Evolutionary conservation across 345 rosid species (phyloP).

Genomic region (Excoecaria agallocha): DNA sequence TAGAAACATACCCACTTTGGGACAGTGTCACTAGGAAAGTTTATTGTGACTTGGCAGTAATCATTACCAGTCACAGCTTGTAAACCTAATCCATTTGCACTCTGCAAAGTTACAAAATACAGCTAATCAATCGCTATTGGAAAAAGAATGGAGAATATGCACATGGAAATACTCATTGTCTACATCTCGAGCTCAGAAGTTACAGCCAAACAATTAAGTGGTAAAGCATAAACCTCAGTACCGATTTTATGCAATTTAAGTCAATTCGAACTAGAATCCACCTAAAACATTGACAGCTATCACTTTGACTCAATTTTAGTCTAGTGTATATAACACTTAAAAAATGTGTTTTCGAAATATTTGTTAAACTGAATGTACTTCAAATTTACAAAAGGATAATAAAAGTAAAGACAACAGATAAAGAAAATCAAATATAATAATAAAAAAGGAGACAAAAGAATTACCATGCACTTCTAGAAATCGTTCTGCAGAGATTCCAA

Average conservation of each 20-base stretch:
- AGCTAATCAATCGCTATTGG: slow-evolving; percentile 4
- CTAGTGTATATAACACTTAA: background rate
- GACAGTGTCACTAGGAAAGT: slow-evolving; percentile 66
- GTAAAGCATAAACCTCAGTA: background rate
- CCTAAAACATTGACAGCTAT: background rate
- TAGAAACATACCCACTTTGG: slow-evolving; percentile 77
- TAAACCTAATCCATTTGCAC: slow-evolving; percentile 86
- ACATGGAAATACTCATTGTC: background rate
- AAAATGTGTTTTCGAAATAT: background rate
- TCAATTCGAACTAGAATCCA: background rate
- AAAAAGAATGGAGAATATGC: background rate
- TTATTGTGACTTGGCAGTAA: slow-evolving; percentile 59
- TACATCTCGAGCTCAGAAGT: background rate
- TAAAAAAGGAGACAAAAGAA: background rate
- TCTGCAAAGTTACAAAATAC: slow-evolving; percentile 41
- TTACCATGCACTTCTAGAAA: slow-evolving; percentile 89
- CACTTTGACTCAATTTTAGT: background rate
- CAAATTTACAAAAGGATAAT: too few species aligned
- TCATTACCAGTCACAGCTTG: slow-evolving; percentile 57
- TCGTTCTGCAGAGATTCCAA: slow-evolving; percentile 56
- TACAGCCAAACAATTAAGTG: background rate
- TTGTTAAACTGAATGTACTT: background rate
- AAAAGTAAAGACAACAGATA: too few species aligned
- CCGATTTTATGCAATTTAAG: background rate
- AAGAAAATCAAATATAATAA: background rate